Conservation (phyloP, 257 asterid genomes). For the Solanum microdontum region DNA sequence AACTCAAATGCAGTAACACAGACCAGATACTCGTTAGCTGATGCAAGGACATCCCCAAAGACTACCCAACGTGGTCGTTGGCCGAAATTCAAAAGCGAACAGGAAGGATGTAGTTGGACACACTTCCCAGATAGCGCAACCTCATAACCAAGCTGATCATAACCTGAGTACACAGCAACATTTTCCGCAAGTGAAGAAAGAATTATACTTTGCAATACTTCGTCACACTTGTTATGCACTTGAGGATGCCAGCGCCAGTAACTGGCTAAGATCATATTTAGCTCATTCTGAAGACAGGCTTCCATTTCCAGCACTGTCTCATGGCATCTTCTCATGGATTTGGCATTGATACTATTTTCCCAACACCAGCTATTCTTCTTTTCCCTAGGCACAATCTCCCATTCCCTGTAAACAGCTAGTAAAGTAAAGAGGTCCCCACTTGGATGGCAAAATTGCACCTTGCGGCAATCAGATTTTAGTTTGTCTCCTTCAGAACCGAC, state of each 20-base stretch:
- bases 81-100: slow-evolving; percentile 61
- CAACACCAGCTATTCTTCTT: slow-evolving; percentile 74
- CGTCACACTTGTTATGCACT: slow-evolving; percentile 34
- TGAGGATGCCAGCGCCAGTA: slow-evolving; percentile 80
- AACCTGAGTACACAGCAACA: slow-evolving; percentile 89
- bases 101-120: slow-evolving; percentile 78
- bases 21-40: slow-evolving; percentile 52
- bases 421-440: slow-evolving; percentile 86
- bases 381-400: slow-evolving; percentile 53
- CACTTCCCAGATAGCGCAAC: slow-evolving; percentile 68
- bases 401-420: slow-evolving; percentile 79
- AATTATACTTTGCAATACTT: slow-evolving; percentile 40
- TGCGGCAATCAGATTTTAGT: slow-evolving; percentile 65
- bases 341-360: slow-evolving; percentile 90
- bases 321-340: slow-evolving; percentile 80
- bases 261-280: slow-evolving; percentile 48
- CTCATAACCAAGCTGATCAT: slow-evolving; percentile 85
- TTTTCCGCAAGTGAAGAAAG: slow-evolving; percentile 74
- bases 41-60: slow-evolving; percentile 67
- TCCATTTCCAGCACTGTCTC: slow-evolving; percentile 74
- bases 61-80: slow-evolving; percentile 80
- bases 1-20: slow-evolving; percentile 69
- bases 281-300: slow-evolving; percentile 58
- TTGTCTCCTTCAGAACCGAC: slow-evolving; percentile 63
- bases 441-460: slow-evolving; percentile 86